Evolutionary conservation across 306 rosid species (phyloP), one percentile per base, ranked within the genome.

Genomic region (Medicago lupulina): DNA sequence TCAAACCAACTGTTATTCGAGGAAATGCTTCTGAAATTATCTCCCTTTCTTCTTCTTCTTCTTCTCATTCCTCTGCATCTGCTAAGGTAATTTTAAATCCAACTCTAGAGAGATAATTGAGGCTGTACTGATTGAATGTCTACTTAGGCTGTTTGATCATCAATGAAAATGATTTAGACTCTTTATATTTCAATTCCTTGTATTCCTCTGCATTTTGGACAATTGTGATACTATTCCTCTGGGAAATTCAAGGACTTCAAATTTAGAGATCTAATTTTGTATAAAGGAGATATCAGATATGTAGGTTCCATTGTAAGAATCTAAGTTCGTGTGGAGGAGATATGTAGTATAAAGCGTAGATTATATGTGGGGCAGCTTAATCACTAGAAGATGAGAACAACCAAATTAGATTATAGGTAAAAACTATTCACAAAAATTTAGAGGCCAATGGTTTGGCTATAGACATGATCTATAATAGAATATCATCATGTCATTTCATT

Each of bases 1-100:
- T 92, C 17, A 87, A 84, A 39, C 98, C 96, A 4, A 70, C 89
- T 14, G 97, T 95, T 8, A 83, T 92, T 0, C 70, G 98, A 70
- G 96, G 97, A 31, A 95, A 95, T 72, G 97, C 77, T 17, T 94
- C 92, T 8, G 97, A 92, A 76, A 87, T 94, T 13, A 83, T 92
- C 6, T 89, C 98, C 23, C 92, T 94, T 50, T 51, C 86, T 25
- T 49, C 55, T 50, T 51, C 86, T 25, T 49, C 55, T 50, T 80
- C 81, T 19, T 1, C 36, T 7, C 79, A 69, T 16, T 54, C 80
- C 28, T 14, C 47, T 1, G 2, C 55, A 14, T 0, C 55, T 14
- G 3, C 84, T 15, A 89, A 84, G 92, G 98, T 93, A 25, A 70
- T 36, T 75, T 3, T 18, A 49, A 49, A 15, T 49, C 7, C 19